phyloP scores from a whole-genome alignment of 192 early-diverging fungal genomes.

The Cladochytrium replicatum region DNA sequence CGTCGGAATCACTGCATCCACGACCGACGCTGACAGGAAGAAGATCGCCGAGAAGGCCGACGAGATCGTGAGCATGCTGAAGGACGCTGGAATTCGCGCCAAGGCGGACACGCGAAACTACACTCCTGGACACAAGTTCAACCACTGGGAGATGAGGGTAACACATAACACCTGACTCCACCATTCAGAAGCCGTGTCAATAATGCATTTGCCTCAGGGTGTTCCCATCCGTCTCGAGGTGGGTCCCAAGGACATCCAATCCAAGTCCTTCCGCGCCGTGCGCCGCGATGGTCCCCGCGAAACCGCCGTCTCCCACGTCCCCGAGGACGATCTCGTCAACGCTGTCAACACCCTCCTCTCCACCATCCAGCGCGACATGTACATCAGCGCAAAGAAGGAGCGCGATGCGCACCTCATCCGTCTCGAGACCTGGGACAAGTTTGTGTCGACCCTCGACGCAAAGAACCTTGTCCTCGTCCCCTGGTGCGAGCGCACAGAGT shows the following conservation, averaged over 20 bases:
- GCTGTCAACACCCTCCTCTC: constrained; percentile 53
- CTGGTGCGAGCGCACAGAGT: constrained; percentile 86
- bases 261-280: constrained; percentile 64
- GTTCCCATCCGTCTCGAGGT: constrained; percentile 95
- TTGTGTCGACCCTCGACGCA: constrained; percentile 80
- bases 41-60: constrained; percentile 57
- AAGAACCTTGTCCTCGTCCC: constrained; percentile 85
- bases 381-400: constrained; percentile 64
- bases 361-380: constrained; percentile 86
- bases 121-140: constrained; percentile 96
- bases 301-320: constrained; percentile 48
- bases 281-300: constrained; percentile 82
- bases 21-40: constrained; percentile 61
- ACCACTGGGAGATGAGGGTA: constrained; percentile 92
- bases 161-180: constrained; percentile 12
- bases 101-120: constrained; percentile 74
- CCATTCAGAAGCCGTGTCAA: neutral
- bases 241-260: constrained; percentile 88
- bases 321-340: constrained; percentile 48
- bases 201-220: constrained; percentile 43
- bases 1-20: constrained; percentile 84
- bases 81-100: constrained; percentile 62
- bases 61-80: constrained; percentile 56
- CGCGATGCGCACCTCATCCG: constrained; percentile 65
- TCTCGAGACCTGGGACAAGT: constrained; percentile 84